These are phyloP conservation scores for Penicillium psychrofluorescens DNA, from an alignment of 495 filamentous ascomycete genomes.

Conservation along the genomic window DNA sequence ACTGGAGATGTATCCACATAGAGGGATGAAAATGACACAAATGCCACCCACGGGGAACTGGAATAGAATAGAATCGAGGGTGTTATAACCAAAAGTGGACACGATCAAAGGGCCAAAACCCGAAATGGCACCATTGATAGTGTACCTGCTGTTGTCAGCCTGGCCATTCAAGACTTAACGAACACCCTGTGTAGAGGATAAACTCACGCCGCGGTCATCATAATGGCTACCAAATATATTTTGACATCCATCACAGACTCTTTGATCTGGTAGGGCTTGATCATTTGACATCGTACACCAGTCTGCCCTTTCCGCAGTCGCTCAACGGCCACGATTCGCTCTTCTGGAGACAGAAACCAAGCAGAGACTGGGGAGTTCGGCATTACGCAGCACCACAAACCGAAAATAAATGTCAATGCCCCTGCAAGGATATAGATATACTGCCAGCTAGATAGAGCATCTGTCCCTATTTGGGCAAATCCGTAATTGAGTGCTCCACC, in stretches of 20 bases:
- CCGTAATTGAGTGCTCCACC: conserved; percentile 63
- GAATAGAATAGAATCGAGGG: conserved; percentile 59
- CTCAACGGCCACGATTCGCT: conserved; percentile 48
- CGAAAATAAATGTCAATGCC: conserved; percentile 56
- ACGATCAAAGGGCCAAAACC: conserved; percentile 72
- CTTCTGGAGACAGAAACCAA: conserved; percentile 44
- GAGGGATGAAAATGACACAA: conserved; percentile 55
- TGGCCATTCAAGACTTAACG: background rate
- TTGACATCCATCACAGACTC: conserved; percentile 44
- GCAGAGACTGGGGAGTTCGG: conserved; percentile 47
- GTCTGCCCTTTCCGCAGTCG: conserved; percentile 45
- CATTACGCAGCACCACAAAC: conserved; percentile 51
- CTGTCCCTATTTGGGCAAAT: conserved; percentile 56
- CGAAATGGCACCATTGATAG: conserved; percentile 68
- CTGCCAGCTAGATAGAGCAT: conserved; percentile 53
- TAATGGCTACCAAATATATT: conserved; percentile 47
- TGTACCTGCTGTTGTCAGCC: conserved; percentile 38
- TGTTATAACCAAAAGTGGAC: conserved; percentile 61
- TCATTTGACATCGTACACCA: conserved; percentile 44
- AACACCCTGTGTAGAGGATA: background rate
- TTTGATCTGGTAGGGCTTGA: conserved; percentile 43
- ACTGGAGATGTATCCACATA: conserved; percentile 55
- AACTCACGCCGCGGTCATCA: conserved; percentile 48
- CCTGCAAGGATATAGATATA: conserved; percentile 64
- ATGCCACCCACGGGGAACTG: conserved; percentile 66